Base-by-base conservation (phyloP, 2,329 filamentous ascomycete genomes). In the Diaporthe citriasiana region DNA sequence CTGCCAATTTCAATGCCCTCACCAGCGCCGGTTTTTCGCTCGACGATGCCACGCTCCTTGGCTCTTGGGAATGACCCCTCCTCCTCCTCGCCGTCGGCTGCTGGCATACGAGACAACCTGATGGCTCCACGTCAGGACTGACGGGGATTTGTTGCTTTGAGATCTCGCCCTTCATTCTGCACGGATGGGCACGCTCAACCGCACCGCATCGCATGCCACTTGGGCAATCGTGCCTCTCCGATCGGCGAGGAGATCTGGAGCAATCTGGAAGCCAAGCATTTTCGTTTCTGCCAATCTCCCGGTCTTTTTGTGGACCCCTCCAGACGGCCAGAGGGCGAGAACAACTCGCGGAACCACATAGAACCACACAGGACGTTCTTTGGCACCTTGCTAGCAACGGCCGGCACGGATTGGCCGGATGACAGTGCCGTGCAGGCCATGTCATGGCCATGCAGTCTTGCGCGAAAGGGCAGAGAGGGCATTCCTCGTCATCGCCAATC, bases 221-320 rank as follows among this genome's bases (percentile, higher is more conserved):
- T 63, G 45, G 63, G 50, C 70, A 71, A 63, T 53, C 42, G 70
- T 63, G 70, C 56, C 27, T 22, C 7, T 47, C 13, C 45, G 70
- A 71, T 71, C 70, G 56, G 40, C 69, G n/a, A 35, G n/a, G 33
- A 68, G 63, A 68, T 68, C 63, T 68, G 45, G 50, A 40, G 55
- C 47, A 60, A 63, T 55, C 56, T 63, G 69, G 69, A 42, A 55
- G 55, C 69, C 69, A 71, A 71, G 69, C 69, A 60, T 71, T 40
- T 53, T 71, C 56, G 70, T 71, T 51, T 71, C 56, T 71, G 70
- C 70, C 70, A 71, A 71, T 71, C 70, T 71, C 70, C 70, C 70
- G 70, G 42, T 51, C 45, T 53, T 42, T 45, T 60, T 47, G 50
- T 50, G 70, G 70, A 25, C 38, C 57, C 35, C 30, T 30, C 42